phyloP scores from a whole-genome alignment of 257 asterid species.

The Lavandula angustifolia region DNA sequence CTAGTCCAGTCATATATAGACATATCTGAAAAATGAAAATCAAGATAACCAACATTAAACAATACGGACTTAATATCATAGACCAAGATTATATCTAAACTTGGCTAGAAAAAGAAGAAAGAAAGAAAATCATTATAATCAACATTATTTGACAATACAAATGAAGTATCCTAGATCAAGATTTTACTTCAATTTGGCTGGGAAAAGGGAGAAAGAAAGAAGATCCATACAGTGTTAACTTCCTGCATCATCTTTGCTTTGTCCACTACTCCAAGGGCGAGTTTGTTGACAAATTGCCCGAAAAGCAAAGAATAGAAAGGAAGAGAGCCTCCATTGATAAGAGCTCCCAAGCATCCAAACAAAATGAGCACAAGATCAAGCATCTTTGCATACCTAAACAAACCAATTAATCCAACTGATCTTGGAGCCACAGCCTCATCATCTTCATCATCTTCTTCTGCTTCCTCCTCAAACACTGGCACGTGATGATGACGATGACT shows the following conservation, averaged over 20 bases:
- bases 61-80: not conserved
- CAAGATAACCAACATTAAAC: not conserved
- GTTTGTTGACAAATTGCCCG: slow-evolving; percentile 66
- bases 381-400: slow-evolving; percentile 71
- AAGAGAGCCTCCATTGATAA: slow-evolving; percentile 84
- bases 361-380: slow-evolving; percentile 60
- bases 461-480: not conserved
- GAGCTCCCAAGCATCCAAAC: slow-evolving; percentile 76
- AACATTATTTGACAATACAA: not conserved
- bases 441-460: slow-evolving; percentile 50
- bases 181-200: not conserved
- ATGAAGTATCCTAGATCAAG: not conserved
- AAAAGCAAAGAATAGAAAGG: slow-evolving; percentile 87
- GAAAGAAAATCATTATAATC: not conserved
- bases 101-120: not conserved
- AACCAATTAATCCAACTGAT: slow-evolving; percentile 54
- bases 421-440: slow-evolving; percentile 45
- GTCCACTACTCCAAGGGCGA: slow-evolving; percentile 40
- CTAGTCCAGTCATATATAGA: slow-evolving; percentile 65
- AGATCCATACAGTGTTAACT: slow-evolving; percentile 52
- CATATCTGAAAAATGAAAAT: slow-evolving; percentile 60
- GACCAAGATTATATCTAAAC: too few relatives aligned
- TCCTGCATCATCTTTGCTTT: slow-evolving; percentile 64
- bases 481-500: not conserved
- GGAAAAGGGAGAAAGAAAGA: too few relatives aligned